Evolutionary conservation across 2,329 filamentous ascomycete genomes (phyloP).

Genomic region (Talaromyces sp.): DNA sequence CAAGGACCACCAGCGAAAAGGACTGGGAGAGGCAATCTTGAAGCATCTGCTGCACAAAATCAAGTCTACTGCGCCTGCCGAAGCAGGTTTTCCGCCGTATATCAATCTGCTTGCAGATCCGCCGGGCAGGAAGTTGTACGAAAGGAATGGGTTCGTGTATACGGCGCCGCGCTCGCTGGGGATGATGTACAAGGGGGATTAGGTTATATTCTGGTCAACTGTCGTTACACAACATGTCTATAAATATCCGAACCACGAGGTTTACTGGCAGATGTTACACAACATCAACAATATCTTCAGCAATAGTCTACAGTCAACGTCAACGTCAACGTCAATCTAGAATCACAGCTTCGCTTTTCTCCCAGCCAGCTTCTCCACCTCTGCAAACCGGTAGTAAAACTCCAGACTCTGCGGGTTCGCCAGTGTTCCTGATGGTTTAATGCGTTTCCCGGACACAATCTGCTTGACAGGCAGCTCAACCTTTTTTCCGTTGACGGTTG

Average conservation of each 20-base stretch:
- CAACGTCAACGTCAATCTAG: not conserved
- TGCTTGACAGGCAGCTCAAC: conserved; percentile 80
- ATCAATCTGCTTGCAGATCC: conserved; percentile 45
- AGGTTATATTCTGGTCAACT: not conserved
- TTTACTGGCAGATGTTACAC: not conserved
- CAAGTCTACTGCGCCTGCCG: conserved; percentile 31
- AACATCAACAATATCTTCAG: no score
- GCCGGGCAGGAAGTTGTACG: conserved; percentile 42
- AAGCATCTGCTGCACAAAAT: conserved; percentile 40
- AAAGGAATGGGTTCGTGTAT: conserved; percentile 44
- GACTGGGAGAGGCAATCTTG: conserved; percentile 44
- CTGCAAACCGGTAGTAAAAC: conserved; percentile 74
- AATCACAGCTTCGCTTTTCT: conserved; percentile 2
- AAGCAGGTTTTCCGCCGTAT: conserved; percentile 29
- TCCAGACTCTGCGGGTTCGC: conserved; percentile 70
- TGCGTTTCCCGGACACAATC: conserved; percentile 68
- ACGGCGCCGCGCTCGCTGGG: conserved; percentile 30
- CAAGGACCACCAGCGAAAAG: conserved; percentile 44
- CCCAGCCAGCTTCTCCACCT: conserved; percentile 58
- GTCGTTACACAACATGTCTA: not conserved
- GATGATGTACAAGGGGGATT: conserved; percentile 26
- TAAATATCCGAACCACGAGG: not conserved
- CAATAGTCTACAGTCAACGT: not conserved
- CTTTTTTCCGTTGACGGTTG: conserved; percentile 70
- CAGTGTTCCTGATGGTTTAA: conserved; percentile 72